Evolutionary conservation across 176 grass and related monocot species (phyloP), one percentile per base, ranked within the genome.

Genomic region (Oryza meridionalis): DNA sequence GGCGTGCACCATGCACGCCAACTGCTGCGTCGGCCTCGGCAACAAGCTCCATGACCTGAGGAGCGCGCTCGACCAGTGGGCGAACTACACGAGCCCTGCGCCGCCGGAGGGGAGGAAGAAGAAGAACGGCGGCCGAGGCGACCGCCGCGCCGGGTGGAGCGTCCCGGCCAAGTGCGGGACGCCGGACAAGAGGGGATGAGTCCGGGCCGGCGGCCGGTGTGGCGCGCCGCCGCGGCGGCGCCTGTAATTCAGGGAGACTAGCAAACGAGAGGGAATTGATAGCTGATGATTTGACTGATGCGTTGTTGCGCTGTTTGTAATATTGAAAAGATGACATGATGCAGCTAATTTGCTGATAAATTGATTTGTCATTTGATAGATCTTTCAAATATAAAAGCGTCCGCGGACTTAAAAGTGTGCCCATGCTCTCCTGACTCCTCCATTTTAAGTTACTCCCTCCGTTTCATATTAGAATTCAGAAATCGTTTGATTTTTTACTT

Each of bases 1-100:
- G 32, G 82, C 85, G 2, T 86, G 79, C 78, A 90, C 88, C 4
- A 86, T 90, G 82, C 91, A 93, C 71, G 88, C 88, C 3, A 90
- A 88, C 82, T 90, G 88, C 59, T 90, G 88, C 42, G 43, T 90
- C n/a, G 73, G 79, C 21, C 83, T 94, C 13, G 24, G 11, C 0
- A 84, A 86, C 47, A 94, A 91, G 75, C 80, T 94, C 32, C 44
- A 84, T n/a, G 85, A 91, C 51, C 79, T 86, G 11, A 84, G 77
- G 53, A 73, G 81, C 31, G 66, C 79, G 26, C 72, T 87, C 11
- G 86, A 16, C 0, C 72, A 88, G 29, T 91, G 92, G 92, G 87
- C 40, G 45, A 89, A 85, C 29, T 91, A 86, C 70, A 85, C 76
- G 0, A 21, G 16, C 62, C 33, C 0, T 35, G 21, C 79, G 22